phyloP scores from a whole-genome alignment of 2,329 filamentous ascomycete genomes.

The Scedosporium minutisporum region DNA sequence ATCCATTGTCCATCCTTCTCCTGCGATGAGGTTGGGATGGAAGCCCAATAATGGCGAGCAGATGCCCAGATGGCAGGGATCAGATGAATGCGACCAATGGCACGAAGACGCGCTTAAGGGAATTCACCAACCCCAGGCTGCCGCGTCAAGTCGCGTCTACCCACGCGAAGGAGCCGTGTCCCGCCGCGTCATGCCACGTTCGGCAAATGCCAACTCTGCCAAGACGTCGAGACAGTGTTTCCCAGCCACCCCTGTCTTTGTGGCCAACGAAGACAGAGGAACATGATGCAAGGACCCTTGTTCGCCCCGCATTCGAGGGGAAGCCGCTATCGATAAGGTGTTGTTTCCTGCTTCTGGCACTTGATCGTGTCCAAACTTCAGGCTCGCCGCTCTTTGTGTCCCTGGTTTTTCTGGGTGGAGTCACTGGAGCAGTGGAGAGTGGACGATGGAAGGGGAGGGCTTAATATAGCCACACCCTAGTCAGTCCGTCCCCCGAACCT shows the following conservation, averaged over 20 bases:
- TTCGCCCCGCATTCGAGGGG: neutral
- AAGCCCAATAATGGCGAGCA: constrained; percentile 3
- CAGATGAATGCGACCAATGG: neutral
- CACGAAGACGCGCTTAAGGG: neutral
- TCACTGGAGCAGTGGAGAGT: neutral
- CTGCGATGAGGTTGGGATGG: neutral
- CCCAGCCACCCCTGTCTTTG: neutral
- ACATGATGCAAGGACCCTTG: constrained; percentile 3
- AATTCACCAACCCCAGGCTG: constrained; percentile 3
- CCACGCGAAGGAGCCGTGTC: constrained; percentile 1
- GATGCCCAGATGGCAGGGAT: neutral
- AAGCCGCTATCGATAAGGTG: constrained; percentile 3
- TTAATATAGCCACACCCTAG: neutral
- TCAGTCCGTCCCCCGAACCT: too few relatives aligned
- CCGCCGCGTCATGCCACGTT: constrained; percentile 4
- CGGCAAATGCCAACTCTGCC: neutral
- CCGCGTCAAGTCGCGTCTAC: constrained; percentile 6
- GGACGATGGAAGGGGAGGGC: neutral
- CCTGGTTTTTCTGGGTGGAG: neutral
- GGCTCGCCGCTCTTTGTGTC: neutral
- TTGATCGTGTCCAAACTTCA: neutral
- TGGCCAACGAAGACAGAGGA: neutral
- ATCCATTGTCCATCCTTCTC: neutral
- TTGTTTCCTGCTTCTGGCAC: neutral
- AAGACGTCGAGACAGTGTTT: neutral